Percentiles rank a stretch among this genome's conserved stretches.
Conservation (phyloP, 1,284 basidiomycete species). For the Tetrapyrgos nigripes region DNA sequence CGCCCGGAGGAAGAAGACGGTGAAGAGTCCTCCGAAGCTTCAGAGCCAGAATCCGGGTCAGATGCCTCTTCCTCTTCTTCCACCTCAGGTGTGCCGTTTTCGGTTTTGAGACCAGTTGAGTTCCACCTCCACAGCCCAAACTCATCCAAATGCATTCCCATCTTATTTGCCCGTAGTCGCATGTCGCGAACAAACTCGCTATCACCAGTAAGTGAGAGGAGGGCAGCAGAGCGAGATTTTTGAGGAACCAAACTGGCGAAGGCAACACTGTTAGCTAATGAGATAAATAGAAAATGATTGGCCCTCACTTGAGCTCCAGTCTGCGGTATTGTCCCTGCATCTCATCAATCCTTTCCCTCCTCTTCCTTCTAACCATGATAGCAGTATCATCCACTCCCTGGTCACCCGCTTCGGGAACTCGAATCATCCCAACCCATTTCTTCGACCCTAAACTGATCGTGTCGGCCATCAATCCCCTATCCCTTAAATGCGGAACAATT, state of each 20-base stretch:
- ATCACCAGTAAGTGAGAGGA: slow-evolving; percentile 62
- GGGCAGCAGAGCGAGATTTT: slow-evolving; percentile 53
- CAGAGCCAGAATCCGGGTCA: too few relatives aligned
- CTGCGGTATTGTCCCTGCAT: slow-evolving; percentile 48
- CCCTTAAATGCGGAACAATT: slow-evolving; percentile 44
- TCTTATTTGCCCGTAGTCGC: slow-evolving; percentile 43
- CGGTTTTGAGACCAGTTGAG: not conserved
- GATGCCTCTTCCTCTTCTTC: too few relatives aligned
- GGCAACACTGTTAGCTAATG: not conserved
- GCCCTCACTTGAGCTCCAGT: slow-evolving; percentile 50
- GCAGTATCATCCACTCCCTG: slow-evolving; percentile 9
- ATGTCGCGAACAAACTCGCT: slow-evolving; percentile 47
- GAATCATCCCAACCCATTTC: slow-evolving; percentile 56
- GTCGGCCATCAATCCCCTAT: slow-evolving; percentile 48
- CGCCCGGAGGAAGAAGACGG: slow-evolving; percentile 31
- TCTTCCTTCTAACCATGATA: slow-evolving; percentile 29
- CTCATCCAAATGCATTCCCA: slow-evolving; percentile 57
- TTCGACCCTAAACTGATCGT: slow-evolving; percentile 33
- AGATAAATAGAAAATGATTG: not conserved
- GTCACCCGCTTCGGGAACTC: slow-evolving; percentile 44
- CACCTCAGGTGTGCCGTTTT: too few relatives aligned
- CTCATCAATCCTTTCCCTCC: slow-evolving; percentile 33
- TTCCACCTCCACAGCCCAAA: slow-evolving; percentile 64
- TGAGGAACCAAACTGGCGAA: slow-evolving; percentile 53
- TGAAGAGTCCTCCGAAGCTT: too few relatives aligned